Percentiles rank a stretch among this genome's conserved stretches.
phyloP scores from a whole-genome alignment of 2,329 filamentous ascomycete genomes.

The Colletotrichum paranaense region DNA sequence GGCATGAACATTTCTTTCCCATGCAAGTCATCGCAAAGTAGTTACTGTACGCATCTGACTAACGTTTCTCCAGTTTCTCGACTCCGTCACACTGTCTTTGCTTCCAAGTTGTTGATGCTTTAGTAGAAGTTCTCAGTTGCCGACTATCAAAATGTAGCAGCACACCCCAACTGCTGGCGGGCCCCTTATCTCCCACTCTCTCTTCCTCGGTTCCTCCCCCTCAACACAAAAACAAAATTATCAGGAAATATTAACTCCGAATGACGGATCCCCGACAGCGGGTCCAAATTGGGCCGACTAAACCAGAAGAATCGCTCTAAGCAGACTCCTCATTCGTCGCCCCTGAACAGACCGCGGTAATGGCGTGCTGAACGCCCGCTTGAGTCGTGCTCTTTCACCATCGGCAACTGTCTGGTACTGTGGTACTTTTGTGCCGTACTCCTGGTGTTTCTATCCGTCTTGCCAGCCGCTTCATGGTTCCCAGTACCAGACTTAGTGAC shows the following conservation, averaged over 20 bases:
- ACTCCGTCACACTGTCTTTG: not conserved
- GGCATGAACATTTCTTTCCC: constrained; percentile 11
- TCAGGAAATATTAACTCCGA: constrained; percentile 13
- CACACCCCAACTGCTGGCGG: not conserved
- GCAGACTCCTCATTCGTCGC: constrained; percentile 26
- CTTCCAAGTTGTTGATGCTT: not conserved
- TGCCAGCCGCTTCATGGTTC: not conserved
- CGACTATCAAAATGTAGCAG: not conserved
- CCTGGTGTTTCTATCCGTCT: not conserved
- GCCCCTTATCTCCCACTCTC: not conserved
- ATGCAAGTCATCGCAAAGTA: constrained; percentile 10
- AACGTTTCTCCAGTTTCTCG: not conserved
- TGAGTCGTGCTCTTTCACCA: constrained; percentile 22
- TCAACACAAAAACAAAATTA: not conserved
- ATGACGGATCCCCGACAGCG: constrained; percentile 22
- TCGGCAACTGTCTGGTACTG: constrained; percentile 6
- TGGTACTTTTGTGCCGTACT: not conserved
- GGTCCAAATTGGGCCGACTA: constrained; percentile 18
- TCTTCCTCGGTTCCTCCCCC: not conserved
- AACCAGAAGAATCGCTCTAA: not conserved
- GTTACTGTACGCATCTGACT: not conserved
- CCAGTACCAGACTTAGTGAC: not conserved
- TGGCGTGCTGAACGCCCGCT: constrained; percentile 29
- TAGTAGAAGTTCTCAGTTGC: not conserved
- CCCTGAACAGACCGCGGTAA: not conserved